These are phyloP conservation scores for Aspergillus sclerotialis DNA, from an alignment of 2,329 filamentous ascomycete genomes.

Conservation along the genomic window DNA sequence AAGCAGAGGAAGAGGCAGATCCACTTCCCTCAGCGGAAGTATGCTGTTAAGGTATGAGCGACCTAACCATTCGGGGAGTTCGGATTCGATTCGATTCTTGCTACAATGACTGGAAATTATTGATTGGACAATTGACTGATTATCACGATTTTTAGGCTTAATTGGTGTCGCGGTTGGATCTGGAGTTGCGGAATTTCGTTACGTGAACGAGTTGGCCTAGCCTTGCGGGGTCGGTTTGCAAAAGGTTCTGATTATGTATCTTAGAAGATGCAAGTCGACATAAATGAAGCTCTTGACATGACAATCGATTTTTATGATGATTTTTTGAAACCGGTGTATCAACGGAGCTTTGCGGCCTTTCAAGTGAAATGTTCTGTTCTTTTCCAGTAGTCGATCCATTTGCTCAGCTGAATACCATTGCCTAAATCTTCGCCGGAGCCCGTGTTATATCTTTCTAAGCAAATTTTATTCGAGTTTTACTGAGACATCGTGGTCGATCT, in stretches of 20 bases:
- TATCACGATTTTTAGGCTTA: slow-evolving; percentile 21
- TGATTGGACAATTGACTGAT: slow-evolving; percentile 4
- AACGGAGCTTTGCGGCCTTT: too few species aligned
- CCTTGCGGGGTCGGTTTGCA: slow-evolving; percentile 25
- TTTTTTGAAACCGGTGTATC: slow-evolving; percentile 7
- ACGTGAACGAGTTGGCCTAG: slow-evolving; percentile 24
- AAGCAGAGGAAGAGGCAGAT: slow-evolving; percentile 94
- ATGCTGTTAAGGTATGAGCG: slow-evolving; percentile 86
- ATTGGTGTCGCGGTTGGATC: slow-evolving; percentile 24
- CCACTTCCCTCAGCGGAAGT: slow-evolving; percentile 99
- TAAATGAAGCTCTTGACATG: slow-evolving; percentile 32
- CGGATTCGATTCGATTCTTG: slow-evolving; percentile 5
- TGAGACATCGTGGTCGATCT: too few species aligned
- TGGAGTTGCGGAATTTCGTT: slow-evolving; percentile 29
- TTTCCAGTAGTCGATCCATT: too few species aligned
- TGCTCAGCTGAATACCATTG: too few species aligned
- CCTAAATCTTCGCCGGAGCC: too few species aligned
- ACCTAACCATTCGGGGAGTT: slow-evolving; percentile 4
- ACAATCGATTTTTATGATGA: slow-evolving; percentile 11
- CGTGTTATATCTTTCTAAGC: too few species aligned
- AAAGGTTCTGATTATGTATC: slow-evolving; percentile 33
- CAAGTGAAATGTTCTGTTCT: too few species aligned
- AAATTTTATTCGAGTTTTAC: too few species aligned
- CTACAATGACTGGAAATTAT: slow-evolving; percentile 5
- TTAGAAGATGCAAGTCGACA: slow-evolving; percentile 34